phyloP scores from a whole-genome alignment of 2,329 filamentous ascomycete species.

The Sporothrix variecibatus region DNA sequence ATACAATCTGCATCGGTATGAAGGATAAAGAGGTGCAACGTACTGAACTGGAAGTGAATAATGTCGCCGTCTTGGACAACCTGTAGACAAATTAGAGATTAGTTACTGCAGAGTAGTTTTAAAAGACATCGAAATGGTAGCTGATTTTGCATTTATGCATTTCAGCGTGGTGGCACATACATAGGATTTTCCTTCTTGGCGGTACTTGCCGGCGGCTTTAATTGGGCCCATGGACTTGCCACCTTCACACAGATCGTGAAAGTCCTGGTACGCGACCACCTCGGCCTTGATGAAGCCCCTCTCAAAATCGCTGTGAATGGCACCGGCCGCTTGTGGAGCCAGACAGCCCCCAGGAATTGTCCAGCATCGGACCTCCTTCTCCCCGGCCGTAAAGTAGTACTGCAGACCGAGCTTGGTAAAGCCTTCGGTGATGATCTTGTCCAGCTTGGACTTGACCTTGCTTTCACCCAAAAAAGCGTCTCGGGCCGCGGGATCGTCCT shows the following conservation, averaged over 20 bases:
- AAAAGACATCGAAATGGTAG: background rate
- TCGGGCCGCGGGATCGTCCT: constrained; percentile 41
- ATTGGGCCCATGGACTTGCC: constrained; percentile 48
- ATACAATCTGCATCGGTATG: background rate
- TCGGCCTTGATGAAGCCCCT: constrained; percentile 82
- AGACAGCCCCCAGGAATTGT: constrained; percentile 83
- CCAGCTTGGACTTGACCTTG: constrained; percentile 46
- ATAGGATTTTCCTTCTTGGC: constrained; percentile 49
- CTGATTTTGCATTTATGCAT: background rate
- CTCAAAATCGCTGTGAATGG: constrained; percentile 97
- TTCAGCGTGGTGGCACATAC: constrained; percentile 32
- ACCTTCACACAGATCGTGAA: constrained; percentile 47
- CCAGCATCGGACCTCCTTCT: constrained; percentile 51
- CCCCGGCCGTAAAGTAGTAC: constrained; percentile 48
- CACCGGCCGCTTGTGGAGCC: constrained; percentile 92
- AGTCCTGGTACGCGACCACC: constrained; percentile 49
- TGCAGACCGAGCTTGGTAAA: constrained; percentile 48
- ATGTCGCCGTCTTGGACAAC: constrained; percentile 48
- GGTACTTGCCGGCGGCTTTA: constrained; percentile 49
- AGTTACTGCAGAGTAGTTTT: constrained; percentile 31
- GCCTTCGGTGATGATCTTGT: constrained; percentile 48
- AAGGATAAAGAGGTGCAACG: constrained; percentile 30
- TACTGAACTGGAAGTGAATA: constrained; percentile 49
- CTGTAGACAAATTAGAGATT: constrained; percentile 32
- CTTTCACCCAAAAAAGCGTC: constrained; percentile 43